Evolutionary conservation across 768 basidiomycete genomes (phyloP).

Genomic region (Cystofilobasidium ferigula): DNA sequence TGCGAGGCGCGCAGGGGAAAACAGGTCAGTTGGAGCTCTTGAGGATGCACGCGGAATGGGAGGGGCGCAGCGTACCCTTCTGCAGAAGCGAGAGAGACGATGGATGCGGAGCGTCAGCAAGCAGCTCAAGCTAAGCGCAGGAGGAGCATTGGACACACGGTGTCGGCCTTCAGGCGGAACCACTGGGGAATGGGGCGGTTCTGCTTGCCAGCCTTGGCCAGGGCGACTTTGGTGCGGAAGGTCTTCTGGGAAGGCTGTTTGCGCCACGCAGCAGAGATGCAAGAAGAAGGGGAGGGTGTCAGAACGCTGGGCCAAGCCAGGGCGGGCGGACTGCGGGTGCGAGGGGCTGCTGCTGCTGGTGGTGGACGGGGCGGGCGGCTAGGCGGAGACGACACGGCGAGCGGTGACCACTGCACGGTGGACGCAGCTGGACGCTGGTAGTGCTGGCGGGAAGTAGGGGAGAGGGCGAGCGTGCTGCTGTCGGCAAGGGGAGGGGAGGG

Average conservation of each 20-base stretch:
- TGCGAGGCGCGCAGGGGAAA: not conserved
- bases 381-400: too few species aligned
- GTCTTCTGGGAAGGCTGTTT: conserved; percentile 94
- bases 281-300: too few species aligned
- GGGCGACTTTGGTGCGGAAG: conserved; percentile 91
- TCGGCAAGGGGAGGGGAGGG: too few species aligned
- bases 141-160: conserved; percentile 40
- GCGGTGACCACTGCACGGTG: too few species aligned
- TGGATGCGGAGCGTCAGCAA: not conserved
- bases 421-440: too few species aligned
- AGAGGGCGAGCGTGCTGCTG: too few species aligned
- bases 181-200: conserved; percentile 99
- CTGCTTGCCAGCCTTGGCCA: conserved; percentile 90
- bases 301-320: not conserved
- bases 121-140: not conserved
- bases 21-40: too few species aligned
- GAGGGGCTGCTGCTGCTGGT: not conserved
- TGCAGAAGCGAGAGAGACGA: not conserved
- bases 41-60: not conserved
- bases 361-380: too few species aligned
- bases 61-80: not conserved
- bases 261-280: not conserved
- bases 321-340: not conserved
- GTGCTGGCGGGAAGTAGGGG: too few species aligned
- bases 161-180: conserved; percentile 74